These are phyloP conservation scores for Hippophae gyantsensis DNA, from an alignment of 306 rosid species.

Conservation along the genomic window DNA sequence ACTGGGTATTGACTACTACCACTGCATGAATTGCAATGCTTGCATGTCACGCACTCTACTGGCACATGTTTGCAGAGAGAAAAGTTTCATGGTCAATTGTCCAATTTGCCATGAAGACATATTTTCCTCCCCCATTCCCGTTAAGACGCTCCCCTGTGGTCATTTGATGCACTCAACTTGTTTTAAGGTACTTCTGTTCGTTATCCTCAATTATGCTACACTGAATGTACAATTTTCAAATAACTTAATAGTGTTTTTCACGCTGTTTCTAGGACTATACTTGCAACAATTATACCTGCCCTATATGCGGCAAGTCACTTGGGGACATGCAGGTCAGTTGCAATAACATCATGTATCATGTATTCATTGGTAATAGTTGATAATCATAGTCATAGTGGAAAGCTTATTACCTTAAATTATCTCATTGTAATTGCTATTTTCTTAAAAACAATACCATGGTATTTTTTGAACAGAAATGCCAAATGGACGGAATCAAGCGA, in stretches of 20 bases:
- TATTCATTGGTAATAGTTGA: no score
- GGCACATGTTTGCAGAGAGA: conserved; percentile 73
- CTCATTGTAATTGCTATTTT: no score
- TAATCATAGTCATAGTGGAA: no score
- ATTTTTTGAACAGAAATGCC: no score
- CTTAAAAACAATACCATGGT: no score
- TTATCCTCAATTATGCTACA: conserved; percentile 5
- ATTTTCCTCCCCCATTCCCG: conserved; percentile 71
- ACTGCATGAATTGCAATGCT: conserved; percentile 97
- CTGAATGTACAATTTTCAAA: conserved; percentile 11
- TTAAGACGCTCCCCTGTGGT: conserved; percentile 82
- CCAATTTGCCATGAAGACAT: conserved; percentile 92
- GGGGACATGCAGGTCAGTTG: conserved; percentile 94
- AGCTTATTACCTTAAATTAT: no score
- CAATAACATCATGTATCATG: conserved; percentile 8
- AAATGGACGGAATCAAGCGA: no score
- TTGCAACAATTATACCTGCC: conserved; percentile 64
- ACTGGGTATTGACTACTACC: conserved; percentile 83
- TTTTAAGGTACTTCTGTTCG: conserved; percentile 50
- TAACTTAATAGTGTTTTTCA: conserved; percentile 22
- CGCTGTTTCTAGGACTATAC: conserved; percentile 67
- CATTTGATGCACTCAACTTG: conserved; percentile 89
- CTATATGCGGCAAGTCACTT: conserved; percentile 86
- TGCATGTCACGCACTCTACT: conserved; percentile 71
- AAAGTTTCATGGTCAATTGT: conserved; percentile 74